Base-by-base conservation (phyloP, 805 yeast species). In the Cyberlindnera veronae region DNA sequence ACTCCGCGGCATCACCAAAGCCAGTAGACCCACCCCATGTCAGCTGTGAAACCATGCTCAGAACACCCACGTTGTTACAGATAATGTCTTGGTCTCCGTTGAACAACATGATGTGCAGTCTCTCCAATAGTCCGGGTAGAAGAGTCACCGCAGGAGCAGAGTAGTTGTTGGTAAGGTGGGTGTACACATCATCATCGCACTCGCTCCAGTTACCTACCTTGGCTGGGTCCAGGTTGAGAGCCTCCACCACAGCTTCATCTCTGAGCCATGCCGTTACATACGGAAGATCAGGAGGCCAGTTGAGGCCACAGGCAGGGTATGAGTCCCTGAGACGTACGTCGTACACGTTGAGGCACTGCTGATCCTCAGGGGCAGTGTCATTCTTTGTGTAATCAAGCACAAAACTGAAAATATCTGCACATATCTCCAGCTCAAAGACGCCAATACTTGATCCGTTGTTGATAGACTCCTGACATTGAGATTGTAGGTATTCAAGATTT, bases 71-170 rank as follows among this genome's bases (percentile, higher is more conserved):
- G 53, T 77, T 75, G 55, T 91, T 91, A 66, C 99, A 91, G 39
- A 91, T 84, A 30, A 87, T 72, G 62, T 91, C 99, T 50, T 80
- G 76, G 49, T 84, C 89, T 29, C 98, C 99, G 54, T 83, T 82
- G 65, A 88, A 87, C 41, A 91, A 64, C 51, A 87, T 60, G 10
- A 93, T 66, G 11, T 83, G 82, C 5, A 74, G 36, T 30, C 76
- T 58, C 31, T 69, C 67, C 31, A 89, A 64, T 20, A 93, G 54
- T 1, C 62, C 68, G 0, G 95, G 91, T 15, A 93, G 60, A 32
- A 87, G 61, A 14, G 71, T 68, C 29, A 84, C 69, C 0, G 95
- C 63, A 2, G 90, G 87, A 24, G 59, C 55, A 0, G 87, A 71
- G 5, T 69, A 57, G 19, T 60, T 58, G 15, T 83, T 84, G 10